Evolutionary conservation across 1,139 yeast species (phyloP), one percentile per base, ranked within the genome.

Genomic region (Pichia cactophila): DNA sequence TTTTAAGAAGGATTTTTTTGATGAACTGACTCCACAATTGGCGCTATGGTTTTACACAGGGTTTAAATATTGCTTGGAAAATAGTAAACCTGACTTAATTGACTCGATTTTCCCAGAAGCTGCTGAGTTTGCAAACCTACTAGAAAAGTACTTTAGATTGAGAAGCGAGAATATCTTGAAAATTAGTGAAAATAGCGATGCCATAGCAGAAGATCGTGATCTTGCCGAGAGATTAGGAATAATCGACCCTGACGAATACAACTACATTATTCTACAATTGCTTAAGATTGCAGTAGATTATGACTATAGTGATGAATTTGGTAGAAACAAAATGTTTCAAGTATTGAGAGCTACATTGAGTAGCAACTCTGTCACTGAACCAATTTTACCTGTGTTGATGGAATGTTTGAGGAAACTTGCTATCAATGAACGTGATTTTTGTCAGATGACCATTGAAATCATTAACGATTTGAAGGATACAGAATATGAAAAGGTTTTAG

Each of bases 231-330:
- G 53, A 2, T 50, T 60, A 7, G 61, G 61, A 5, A 58, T 67
- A 12, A 50, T 59, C 1, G 75, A 75, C 47, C 72, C 77, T 20
- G 71, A 70, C 33, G 92, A 85, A 50, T 64, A 82, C 38, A 90
- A 87, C 57, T 90, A 83, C 60, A 79, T 89, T 44, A 76, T 88
- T 44, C 80, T 81, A 52, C 96, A 92, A 63, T 64, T 94, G 35
- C 65, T 92, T 40, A 67, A 72, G 9, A 77, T 88, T 39, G 83
- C 92, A 0, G 76, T 76, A 42, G 79, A 79, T 39, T 86, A 83
- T 61, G 98, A 92, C 63, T 88, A 80, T 60, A 84, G 90, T 56
- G 98, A 92, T 68, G 97, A 90, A 64, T 78, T 86, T 46, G 97
- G 97, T 7, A 78, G 97, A 61, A 76, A 96, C 62, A 80, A 82